phyloP scores from a whole-genome alignment of 2,329 filamentous ascomycete species.

The Teratosphaeria nubilosa region DNA sequence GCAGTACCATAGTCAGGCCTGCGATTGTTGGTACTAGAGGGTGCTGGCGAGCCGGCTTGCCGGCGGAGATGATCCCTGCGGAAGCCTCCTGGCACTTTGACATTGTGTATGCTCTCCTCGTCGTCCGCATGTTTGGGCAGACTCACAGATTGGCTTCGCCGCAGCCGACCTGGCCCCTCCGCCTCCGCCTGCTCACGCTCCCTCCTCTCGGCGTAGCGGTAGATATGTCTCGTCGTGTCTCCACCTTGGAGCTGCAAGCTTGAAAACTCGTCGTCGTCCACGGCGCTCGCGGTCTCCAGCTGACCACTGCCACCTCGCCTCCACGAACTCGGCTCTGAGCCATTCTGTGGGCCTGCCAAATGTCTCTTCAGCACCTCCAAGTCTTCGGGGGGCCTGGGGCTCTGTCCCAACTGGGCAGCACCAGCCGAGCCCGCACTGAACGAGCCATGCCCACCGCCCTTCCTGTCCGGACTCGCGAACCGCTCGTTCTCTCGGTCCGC shows the following conservation, averaged over 20 bases:
- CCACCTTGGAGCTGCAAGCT: conserved; percentile 88
- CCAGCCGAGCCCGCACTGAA: conserved; percentile 57
- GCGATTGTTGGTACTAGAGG: conserved; percentile 16
- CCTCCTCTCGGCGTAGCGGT: conserved; percentile 89
- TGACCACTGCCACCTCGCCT: conserved; percentile 12
- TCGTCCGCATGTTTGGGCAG: conserved; percentile 65
- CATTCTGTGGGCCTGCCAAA: conserved; percentile 54
- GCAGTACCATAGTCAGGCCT: conserved; percentile 24
- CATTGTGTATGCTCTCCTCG: conserved; percentile 69
- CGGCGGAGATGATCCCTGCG: conserved; percentile 79
- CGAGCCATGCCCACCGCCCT: conserved; percentile 72
- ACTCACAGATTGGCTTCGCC: conserved; percentile 82
- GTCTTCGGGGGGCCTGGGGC: conserved; percentile 64
- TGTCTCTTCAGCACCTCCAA: conserved; percentile 86
- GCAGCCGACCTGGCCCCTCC: conserved; percentile 49
- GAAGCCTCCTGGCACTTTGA: conserved; percentile 90
- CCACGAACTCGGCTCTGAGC: conserved; percentile 24
- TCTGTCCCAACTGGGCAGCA: conserved; percentile 31
- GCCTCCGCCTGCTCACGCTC: conserved; percentile 69
- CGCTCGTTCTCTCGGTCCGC: conserved; percentile 23
- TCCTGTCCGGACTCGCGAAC: conserved; percentile 32
- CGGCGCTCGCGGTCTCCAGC: conserved; percentile 25
- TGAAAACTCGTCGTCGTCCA: conserved; percentile 74
- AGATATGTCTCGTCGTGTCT: conserved; percentile 88
- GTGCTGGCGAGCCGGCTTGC: conserved; percentile 48